Conservation (phyloP, 192 early-diverging fungal species). For the Backusella westeae region DNA sequence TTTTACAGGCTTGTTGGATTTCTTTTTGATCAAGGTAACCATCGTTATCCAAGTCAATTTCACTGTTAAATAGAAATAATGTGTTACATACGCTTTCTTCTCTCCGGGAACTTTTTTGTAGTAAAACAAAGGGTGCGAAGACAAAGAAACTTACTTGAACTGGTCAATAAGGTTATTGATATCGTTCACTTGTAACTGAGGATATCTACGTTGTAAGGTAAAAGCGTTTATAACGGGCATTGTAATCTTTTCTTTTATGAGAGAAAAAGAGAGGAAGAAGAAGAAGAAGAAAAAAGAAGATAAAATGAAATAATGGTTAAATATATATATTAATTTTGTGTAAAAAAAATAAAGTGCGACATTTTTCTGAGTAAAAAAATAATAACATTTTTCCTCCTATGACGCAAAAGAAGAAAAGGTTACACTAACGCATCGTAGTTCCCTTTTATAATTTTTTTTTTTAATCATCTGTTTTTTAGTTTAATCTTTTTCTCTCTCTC, state of each 20-base stretch:
- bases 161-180: constrained; percentile 50
- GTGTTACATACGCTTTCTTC: neutral
- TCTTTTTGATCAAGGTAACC: constrained; percentile 69
- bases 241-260: neutral
- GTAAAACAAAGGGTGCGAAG: neutral
- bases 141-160: constrained; percentile 43
- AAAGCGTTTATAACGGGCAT: constrained; percentile 54
- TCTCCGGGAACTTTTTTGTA: neutral
- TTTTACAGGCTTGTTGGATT: constrained; percentile 59
- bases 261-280: neutral
- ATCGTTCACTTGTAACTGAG: constrained; percentile 46
- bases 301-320: neutral
- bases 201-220: constrained; percentile 50
- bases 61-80: constrained; percentile 30
- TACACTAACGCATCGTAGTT: neutral
- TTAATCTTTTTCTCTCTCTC: neutral
- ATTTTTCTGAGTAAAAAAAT: neutral
- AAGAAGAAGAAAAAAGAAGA: neutral
- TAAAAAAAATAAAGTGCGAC: neutral
- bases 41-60: constrained; percentile 65
- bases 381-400: neutral
- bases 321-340: neutral
- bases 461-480: neutral
- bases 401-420: neutral
- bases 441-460: neutral